A percentile compares a stretch with the other conserved stretches of the same genome.
phyloP scores from a whole-genome alignment of 2,329 filamentous ascomycete species.

The Ophiostoma sp. region DNA sequence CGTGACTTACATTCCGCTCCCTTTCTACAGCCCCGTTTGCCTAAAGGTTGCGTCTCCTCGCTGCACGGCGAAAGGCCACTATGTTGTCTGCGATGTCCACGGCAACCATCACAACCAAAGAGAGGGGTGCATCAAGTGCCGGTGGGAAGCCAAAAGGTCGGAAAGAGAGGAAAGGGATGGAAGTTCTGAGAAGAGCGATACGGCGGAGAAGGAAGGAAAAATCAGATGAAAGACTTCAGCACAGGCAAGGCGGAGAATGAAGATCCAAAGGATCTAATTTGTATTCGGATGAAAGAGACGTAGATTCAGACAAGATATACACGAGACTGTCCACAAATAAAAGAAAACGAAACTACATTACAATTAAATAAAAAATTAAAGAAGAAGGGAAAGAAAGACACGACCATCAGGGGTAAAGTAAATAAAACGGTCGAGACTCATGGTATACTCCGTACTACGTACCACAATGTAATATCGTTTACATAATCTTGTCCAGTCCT shows the following conservation, averaged over 20 bases:
- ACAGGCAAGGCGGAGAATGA: too few species aligned
- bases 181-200: background rate
- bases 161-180: background rate
- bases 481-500: too few species aligned
- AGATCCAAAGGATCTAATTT: background rate
- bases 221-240: background rate
- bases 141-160: background rate
- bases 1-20: too few species aligned
- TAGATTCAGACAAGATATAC: too few species aligned
- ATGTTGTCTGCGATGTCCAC: background rate
- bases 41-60: background rate
- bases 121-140: background rate
- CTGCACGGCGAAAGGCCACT: background rate
- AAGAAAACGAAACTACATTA: background rate
- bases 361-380: too few species aligned
- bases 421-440: background rate
- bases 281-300: background rate
- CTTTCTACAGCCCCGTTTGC: background rate
- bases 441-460: background rate
- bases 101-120: background rate
- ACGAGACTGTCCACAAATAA: background rate
- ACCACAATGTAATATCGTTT: background rate
- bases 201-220: background rate
- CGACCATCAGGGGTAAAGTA: background rate
- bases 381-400: too few species aligned